phyloP scores from a whole-genome alignment of 495 filamentous ascomycete genomes.

The Penicillium tannophilum region DNA sequence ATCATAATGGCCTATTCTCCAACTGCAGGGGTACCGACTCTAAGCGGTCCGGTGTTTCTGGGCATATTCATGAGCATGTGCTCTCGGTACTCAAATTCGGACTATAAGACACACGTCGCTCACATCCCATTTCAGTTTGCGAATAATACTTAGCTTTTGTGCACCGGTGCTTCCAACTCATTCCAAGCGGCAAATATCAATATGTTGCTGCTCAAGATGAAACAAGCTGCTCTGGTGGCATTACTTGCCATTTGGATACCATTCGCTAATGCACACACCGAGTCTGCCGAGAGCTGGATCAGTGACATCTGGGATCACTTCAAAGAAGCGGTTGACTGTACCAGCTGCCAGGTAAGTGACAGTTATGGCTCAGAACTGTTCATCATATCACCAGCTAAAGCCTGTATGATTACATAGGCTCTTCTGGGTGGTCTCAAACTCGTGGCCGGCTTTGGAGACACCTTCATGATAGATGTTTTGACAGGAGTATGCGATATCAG shows the following conservation, averaged over 20 bases:
- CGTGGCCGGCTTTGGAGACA: conserved; percentile 44
- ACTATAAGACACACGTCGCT: neutral
- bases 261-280: conserved; percentile 6
- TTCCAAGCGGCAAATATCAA: neutral
- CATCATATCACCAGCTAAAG: neutral
- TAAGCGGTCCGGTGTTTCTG: conserved; percentile 11
- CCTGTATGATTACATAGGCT: conserved; percentile 24
- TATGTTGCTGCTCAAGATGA: conserved; percentile 12
- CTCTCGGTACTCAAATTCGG: neutral
- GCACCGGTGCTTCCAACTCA: too few species aligned
- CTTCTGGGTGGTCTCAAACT: conserved; percentile 50
- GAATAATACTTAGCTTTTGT: too few species aligned
- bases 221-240: conserved; percentile 6
- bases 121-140: neutral
- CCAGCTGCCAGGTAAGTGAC: conserved; percentile 22
- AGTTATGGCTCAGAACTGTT: too few species aligned
- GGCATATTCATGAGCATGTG: neutral
- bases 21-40: conserved; percentile 5
- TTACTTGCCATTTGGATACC: conserved; percentile 8
- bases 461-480: conserved; percentile 40
- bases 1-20: neutral
- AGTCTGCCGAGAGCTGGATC: conserved; percentile 17
- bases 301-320: conserved; percentile 26
- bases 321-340: conserved; percentile 27
- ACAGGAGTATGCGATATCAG: conserved; percentile 49